Conservation (phyloP, 1,139 yeast genomes). For the Yamadazyma taylorii region DNA sequence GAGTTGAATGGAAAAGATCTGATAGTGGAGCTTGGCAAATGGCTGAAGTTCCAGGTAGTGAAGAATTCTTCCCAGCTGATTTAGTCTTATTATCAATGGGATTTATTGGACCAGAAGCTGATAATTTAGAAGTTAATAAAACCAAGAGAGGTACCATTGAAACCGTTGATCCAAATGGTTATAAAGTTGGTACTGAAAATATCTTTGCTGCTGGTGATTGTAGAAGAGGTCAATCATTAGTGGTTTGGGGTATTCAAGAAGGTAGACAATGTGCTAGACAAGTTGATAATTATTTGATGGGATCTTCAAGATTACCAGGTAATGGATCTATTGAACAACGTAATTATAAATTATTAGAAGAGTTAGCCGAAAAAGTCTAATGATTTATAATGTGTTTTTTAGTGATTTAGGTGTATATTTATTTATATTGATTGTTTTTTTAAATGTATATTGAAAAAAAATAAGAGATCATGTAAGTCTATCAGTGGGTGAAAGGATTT, state of each 20-base stretch:
- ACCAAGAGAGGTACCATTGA: slow-evolving; percentile 86
- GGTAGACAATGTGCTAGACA: slow-evolving; percentile 98
- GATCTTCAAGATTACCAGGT: slow-evolving; percentile 83
- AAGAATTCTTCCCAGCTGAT: slow-evolving; percentile 93
- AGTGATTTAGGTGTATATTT: too few relatives aligned
- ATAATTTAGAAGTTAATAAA: slow-evolving; percentile 68
- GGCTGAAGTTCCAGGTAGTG: slow-evolving; percentile 96
- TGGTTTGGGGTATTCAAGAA: slow-evolving; percentile 99
- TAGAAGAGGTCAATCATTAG: slow-evolving; percentile 96
- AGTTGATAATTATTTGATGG: slow-evolving; percentile 79
- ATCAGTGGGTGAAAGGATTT: too few relatives aligned
- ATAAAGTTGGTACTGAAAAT: slow-evolving; percentile 66
- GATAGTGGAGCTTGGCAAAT: slow-evolving; percentile 98
- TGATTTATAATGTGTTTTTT: background rate
- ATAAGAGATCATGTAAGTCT: too few relatives aligned
- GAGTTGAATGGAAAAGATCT: slow-evolving; percentile 97
- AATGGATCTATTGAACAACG: slow-evolving; percentile 90
- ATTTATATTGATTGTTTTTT: too few relatives aligned
- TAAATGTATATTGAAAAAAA: too few relatives aligned
- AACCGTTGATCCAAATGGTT: slow-evolving; percentile 66
- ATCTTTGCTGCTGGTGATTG: slow-evolving; percentile 97
- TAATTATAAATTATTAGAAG: slow-evolving; percentile 71
- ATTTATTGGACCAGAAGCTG: slow-evolving; percentile 93
- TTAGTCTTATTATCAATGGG: slow-evolving; percentile 95
- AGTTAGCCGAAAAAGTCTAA: slow-evolving; percentile 61